Conservation (phyloP, 768 basidiomycete genomes). For the Lyophyllum atratum region DNA sequence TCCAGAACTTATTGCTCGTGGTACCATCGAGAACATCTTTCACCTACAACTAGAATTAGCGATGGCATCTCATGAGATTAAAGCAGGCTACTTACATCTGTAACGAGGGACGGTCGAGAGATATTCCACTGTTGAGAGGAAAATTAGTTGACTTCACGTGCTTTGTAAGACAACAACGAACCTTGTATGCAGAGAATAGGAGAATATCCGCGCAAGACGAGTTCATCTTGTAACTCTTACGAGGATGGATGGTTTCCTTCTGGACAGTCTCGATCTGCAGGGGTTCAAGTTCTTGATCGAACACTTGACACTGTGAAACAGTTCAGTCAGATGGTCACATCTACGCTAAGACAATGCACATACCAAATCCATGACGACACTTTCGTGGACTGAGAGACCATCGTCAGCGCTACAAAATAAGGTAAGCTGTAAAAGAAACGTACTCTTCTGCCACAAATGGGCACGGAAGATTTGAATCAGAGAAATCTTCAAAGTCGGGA, state of each 20-base stretch:
- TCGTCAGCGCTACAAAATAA: conserved; percentile 9
- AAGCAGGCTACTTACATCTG: conserved; percentile 44
- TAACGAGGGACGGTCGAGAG: not conserved
- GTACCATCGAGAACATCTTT: conserved; percentile 95
- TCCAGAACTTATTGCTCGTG: conserved; percentile 98
- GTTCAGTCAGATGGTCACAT: conserved; percentile 2
- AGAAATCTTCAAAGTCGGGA: conserved; percentile 96
- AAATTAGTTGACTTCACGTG: not conserved
- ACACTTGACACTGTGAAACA: conserved; percentile 81
- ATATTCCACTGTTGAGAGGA: conserved; percentile 83
- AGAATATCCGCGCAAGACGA: conserved; percentile 99
- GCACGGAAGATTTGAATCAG: conserved; percentile 99
- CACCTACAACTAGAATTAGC: conserved; percentile 44
- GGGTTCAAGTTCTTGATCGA: conserved; percentile 98
- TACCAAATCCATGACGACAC: conserved; percentile 89
- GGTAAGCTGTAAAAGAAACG: too few relatives aligned
- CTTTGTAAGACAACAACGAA: conserved; percentile 18
- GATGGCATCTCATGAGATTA: not conserved
- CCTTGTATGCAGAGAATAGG: conserved; percentile 93
- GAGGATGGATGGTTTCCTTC: conserved; percentile 99
- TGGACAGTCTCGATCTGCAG: conserved; percentile 99
- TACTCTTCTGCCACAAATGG: conserved; percentile 99
- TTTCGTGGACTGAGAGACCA: conserved; percentile 68
- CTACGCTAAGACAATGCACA: conserved; percentile 18
- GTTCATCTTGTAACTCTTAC: conserved; percentile 99